Conservation (phyloP, 2,329 filamentous ascomycete species). For the Penicillium sp. region DNA sequence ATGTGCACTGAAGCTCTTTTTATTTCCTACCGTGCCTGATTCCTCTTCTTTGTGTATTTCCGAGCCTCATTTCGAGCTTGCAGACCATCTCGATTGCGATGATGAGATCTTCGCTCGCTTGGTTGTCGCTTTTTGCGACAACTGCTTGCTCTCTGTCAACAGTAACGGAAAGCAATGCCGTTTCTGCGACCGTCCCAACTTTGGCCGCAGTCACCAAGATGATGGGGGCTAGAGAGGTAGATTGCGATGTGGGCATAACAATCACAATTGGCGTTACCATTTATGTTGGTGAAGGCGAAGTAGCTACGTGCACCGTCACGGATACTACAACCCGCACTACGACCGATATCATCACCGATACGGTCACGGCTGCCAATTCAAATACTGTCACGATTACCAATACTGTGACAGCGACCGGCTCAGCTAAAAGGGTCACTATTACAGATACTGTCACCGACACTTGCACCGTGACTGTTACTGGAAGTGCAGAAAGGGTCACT, state of each 20-base stretch:
- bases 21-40: neutral
- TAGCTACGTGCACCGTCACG: neutral
- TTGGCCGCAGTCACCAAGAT: conserved; percentile 1
- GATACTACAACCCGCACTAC: neutral
- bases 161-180: neutral
- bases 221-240: neutral
- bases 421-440: neutral
- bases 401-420: neutral
- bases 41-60: neutral
- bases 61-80: neutral
- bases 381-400: neutral
- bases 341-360: neutral
- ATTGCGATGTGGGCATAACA: neutral
- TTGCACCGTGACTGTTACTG: neutral
- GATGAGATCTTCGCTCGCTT: conserved; percentile 11
- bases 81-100: neutral
- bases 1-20: neutral
- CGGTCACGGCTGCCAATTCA: neutral
- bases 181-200: neutral
- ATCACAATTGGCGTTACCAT: conserved; percentile 7
- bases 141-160: neutral
- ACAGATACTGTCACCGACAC: conserved; percentile 2
- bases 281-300: conserved; percentile 7
- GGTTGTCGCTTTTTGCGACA: conserved; percentile 14
- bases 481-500: neutral